Evolutionary conservation across 495 filamentous ascomycete species (phyloP).

Genomic region (Xylaria telfairii): DNA sequence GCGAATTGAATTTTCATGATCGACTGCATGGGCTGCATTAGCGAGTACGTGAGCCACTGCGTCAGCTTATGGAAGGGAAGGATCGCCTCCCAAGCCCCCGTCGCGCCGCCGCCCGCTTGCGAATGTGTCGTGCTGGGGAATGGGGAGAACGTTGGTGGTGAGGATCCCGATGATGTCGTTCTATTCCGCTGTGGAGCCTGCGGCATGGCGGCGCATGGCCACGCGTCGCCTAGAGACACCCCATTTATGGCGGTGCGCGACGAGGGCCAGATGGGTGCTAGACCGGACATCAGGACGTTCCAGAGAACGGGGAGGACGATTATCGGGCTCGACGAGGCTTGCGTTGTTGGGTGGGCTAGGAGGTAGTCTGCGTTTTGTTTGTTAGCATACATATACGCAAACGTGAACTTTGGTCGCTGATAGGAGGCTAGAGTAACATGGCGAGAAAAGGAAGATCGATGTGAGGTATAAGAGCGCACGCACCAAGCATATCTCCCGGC

Average conservation of each 20-base stretch:
- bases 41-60: conserved; percentile 87
- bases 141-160: conserved; percentile 51
- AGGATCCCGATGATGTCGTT: conserved; percentile 29
- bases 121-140: conserved; percentile 41
- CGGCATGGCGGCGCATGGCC: conserved; percentile 87
- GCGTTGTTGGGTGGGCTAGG: conserved; percentile 86
- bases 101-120: conserved; percentile 42
- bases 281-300: conserved; percentile 85
- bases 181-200: conserved; percentile 53
- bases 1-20: conserved; percentile 78
- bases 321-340: conserved; percentile 84
- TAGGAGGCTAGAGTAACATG: no score
- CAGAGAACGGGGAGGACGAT: conserved; percentile 91
- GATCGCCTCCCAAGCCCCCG: conserved; percentile 88
- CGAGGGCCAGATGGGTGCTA: conserved; percentile 86
- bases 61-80: conserved; percentile 94
- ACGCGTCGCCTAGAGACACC: conserved; percentile 89
- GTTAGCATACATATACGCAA: background rate
- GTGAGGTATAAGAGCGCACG: conserved; percentile 29
- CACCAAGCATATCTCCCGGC: conserved; percentile 96
- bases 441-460: background rate
- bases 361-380: conserved; percentile 72
- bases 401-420: no score
- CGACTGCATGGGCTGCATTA: conserved; percentile 86
- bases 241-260: conserved; percentile 90